Evolutionary conservation across 129 eudicot species (phyloP).

Genomic region (Pulicaria dysenterica): DNA sequence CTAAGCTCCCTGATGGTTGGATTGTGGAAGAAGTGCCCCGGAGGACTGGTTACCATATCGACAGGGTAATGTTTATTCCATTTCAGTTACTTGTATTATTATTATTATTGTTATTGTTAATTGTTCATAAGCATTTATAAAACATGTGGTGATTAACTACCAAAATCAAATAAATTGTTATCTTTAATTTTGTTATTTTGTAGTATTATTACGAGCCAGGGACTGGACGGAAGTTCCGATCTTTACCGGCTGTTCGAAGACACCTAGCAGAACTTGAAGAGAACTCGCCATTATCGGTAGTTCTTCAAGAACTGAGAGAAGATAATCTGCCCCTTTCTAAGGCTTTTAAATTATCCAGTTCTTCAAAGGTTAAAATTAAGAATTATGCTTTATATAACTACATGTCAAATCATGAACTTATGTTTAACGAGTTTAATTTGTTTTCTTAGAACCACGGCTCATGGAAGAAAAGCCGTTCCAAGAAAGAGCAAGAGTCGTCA

Average conservation of each 20-base stretch:
- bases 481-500: slow-evolving; percentile 32
- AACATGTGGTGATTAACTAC: neutral
- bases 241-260: slow-evolving; percentile 48
- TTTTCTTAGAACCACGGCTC: slow-evolving; percentile 39
- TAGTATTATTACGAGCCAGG: slow-evolving; percentile 82
- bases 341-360: slow-evolving; percentile 47
- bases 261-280: slow-evolving; percentile 52
- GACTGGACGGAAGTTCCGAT: slow-evolving; percentile 70
- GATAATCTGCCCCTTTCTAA: slow-evolving; percentile 47
- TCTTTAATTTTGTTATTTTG: slow-evolving; percentile 18
- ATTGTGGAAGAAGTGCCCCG: slow-evolving; percentile 79
- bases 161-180: neutral
- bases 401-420: neutral
- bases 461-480: slow-evolving; percentile 35
- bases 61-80: slow-evolving; percentile 50
- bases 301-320: slow-evolving; percentile 51
- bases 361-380: slow-evolving; percentile 40
- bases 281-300: slow-evolving; percentile 39
- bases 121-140: neutral
- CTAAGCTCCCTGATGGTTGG: slow-evolving; percentile 88
- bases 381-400: neutral
- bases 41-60: slow-evolving; percentile 22
- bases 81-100: slow-evolving; percentile 2
- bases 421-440: neutral
- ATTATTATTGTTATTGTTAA: neutral